phyloP scores from a whole-genome alignment of 208 protist genomes.

The Trypanosoma lewisi region DNA sequence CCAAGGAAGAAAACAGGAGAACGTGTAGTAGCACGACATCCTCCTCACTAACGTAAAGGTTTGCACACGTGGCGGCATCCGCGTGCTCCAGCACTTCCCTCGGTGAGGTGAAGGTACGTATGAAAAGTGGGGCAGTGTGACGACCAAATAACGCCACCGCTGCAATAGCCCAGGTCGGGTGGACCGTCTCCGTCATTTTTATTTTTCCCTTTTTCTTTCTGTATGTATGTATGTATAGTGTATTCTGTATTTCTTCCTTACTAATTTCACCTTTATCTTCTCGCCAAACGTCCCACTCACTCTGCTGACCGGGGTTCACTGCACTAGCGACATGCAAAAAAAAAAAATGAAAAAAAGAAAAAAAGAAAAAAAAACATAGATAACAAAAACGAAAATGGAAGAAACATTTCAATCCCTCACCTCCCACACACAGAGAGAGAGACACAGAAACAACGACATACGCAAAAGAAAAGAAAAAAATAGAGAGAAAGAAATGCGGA shows the following conservation, averaged over 20 bases:
- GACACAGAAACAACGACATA: conserved; percentile 17
- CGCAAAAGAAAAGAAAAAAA: conserved; percentile 12
- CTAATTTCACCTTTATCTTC: not conserved
- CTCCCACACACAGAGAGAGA: not conserved
- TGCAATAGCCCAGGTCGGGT: conserved; percentile 72
- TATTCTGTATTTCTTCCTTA: not conserved
- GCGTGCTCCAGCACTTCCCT: conserved; percentile 47
- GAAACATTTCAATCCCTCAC: too few species aligned
- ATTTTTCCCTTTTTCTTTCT: not conserved
- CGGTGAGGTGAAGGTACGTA: conserved; percentile 66
- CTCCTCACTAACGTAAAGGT: conserved; percentile 73
- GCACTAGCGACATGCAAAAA: not conserved
- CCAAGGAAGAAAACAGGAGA: conserved; percentile 73
- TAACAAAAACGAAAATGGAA: not conserved
- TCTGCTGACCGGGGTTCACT: too few species aligned
- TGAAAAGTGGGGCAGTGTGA: conserved; percentile 53
- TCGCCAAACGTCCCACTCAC: not conserved
- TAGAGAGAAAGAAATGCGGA: not conserved
- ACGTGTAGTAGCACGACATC: conserved; percentile 76
- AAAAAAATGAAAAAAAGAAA: not conserved
- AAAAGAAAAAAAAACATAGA: not conserved
- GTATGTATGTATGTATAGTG: not conserved
- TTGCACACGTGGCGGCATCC: conserved; percentile 44
- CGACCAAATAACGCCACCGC: conserved; percentile 64
- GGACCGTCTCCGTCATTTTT: conserved; percentile 1